Evolutionary conservation across 1,284 basidiomycete genomes (phyloP).

Genomic region (Gomphus bonarii): DNA sequence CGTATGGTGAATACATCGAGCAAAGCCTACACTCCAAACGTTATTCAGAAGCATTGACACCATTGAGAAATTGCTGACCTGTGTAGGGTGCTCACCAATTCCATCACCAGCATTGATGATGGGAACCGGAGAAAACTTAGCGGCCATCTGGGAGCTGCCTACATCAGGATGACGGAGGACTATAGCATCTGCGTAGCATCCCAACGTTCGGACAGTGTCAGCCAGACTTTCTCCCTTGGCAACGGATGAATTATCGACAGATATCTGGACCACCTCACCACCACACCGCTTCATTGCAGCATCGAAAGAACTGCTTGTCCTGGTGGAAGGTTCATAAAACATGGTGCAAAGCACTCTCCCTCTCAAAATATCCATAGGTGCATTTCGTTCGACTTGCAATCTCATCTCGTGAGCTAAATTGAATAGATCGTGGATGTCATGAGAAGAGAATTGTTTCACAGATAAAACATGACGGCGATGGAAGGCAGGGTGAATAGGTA

Average conservation of each 20-base stretch:
- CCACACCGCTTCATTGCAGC: constrained; percentile 98
- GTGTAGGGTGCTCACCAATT: constrained; percentile 95
- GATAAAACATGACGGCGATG: constrained; percentile 86
- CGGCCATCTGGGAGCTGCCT: constrained; percentile 84
- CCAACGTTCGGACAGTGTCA: constrained; percentile 92
- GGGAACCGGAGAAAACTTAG: constrained; percentile 92
- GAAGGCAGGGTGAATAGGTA: constrained; percentile 60
- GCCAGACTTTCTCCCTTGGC: constrained; percentile 90
- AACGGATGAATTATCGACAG: constrained; percentile 79
- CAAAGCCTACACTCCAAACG: constrained; percentile 48
- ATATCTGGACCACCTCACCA: constrained; percentile 85
- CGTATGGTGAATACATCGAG: constrained; percentile 97
- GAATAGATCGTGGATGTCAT: constrained; percentile 92
- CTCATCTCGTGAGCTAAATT: constrained; percentile 96
- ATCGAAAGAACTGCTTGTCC: constrained; percentile 96
- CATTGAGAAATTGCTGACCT: constrained; percentile 38
- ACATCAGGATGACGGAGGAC: constrained; percentile 92
- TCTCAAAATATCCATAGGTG: constrained; percentile 81
- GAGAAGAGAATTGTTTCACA: constrained; percentile 88
- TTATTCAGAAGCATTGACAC: neutral
- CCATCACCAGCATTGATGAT: constrained; percentile 97
- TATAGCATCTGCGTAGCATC: constrained; percentile 93
- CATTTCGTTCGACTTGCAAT: constrained; percentile 87
- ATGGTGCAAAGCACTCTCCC: constrained; percentile 91
- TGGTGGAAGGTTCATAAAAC: constrained; percentile 97